Conservation (phyloP, 768 basidiomycete genomes). For the Mycena polygramma region DNA sequence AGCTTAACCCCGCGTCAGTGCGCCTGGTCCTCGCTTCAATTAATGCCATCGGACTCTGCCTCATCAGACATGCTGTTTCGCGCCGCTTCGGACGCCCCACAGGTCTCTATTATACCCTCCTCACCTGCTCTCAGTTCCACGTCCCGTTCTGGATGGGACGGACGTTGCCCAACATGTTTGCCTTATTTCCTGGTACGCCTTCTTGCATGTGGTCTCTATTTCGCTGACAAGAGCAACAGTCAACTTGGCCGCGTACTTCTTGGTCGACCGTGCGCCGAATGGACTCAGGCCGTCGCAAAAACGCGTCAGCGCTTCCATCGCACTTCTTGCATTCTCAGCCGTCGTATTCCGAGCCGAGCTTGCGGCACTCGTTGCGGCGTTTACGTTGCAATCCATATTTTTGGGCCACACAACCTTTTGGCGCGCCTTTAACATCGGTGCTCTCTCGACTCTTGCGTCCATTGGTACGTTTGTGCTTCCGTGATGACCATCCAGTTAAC, state of each 20-base stretch:
- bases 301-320: conserved; percentile 59
- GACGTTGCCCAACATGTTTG: conserved; percentile 96
- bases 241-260: conserved; percentile 65
- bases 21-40: conserved; percentile 77
- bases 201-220: background rate
- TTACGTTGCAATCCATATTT: conserved; percentile 68
- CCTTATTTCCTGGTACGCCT: conserved; percentile 77
- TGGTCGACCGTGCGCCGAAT: conserved; percentile 60
- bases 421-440: conserved; percentile 62
- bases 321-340: conserved; percentile 73
- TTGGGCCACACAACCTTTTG: conserved; percentile 57
- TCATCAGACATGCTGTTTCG: conserved; percentile 73
- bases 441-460: conserved; percentile 62
- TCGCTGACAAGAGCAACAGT: conserved; percentile 53
- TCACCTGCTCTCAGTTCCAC: conserved; percentile 92
- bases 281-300: conserved; percentile 51
- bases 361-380: conserved; percentile 70
- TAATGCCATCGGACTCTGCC: conserved; percentile 73
- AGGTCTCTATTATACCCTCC: conserved; percentile 69
- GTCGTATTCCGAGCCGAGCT: conserved; percentile 88
- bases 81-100: conserved; percentile 73
- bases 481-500: background rate
- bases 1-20: conserved; percentile 57
- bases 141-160: conserved; percentile 93
- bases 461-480: conserved; percentile 56